Base-by-base conservation (phyloP, 225 moss, liverwort and hornwort species). In the Marchantia polymorpha region DNA sequence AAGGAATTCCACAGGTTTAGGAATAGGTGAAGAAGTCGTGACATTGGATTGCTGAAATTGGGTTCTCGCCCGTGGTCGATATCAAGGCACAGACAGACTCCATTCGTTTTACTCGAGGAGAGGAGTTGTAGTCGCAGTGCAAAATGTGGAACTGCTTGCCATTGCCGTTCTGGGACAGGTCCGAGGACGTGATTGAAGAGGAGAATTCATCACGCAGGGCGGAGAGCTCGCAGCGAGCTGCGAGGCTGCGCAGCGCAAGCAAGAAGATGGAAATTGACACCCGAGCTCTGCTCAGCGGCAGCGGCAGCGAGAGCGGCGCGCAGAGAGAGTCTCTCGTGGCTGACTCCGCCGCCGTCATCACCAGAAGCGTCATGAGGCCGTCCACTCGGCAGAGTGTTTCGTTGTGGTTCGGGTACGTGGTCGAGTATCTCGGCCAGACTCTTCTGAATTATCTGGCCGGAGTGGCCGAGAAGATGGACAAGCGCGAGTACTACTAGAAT, bases 121-220 rank as follows among this genome's bases (percentile, higher is more conserved):
- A 5, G 5, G 39, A 39, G 39, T 39, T 5, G 39, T 50, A 26
- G 26, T 5, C n/a, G 23, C 15, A 3, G 7, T 12, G 7, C 53
- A 55, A 25, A 54, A 73, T 73, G 73, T 73, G 73, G 73, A 73
- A 54, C 15, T 73, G 73, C 53, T 73, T 73, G 73, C 73, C 73
- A 7, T 29, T 73, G 53, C 1, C 73, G 25, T 10, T 73, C 20
- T 27, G 10, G 5, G 73, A 29, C n/a, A 73, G 26, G 23, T 12
- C 52, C 6, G 73, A 73, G 27, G 73, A 73, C 0, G 54, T 54
- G 29, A 27, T 26, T 7, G 12, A 69, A 19, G 16, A 22, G 30
- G 47, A 71, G 71, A 71, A n/a, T 12, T n/a, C 50, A 20, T 47
- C 39, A 39, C 39, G 71, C 50, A 71, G 49, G 50, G 49, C 54